Percentiles rank a stretch among this genome's conserved stretches.
These are phyloP conservation scores for Tulasnella sp. DNA, from an alignment of 768 basidiomycete genomes.

Conservation along the genomic window DNA sequence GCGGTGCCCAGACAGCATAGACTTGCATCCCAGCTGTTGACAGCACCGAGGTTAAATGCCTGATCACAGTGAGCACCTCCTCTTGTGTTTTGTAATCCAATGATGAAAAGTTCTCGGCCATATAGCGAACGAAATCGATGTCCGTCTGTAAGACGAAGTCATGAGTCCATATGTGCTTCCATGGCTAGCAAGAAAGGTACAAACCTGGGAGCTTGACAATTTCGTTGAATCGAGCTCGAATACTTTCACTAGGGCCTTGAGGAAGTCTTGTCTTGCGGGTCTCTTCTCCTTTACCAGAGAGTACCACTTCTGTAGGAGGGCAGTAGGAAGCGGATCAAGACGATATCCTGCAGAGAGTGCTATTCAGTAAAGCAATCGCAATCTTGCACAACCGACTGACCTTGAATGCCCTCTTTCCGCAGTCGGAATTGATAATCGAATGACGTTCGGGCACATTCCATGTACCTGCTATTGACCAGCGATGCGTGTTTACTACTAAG, in stretches of 20 bases:
- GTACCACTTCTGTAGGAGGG: slow-evolving; percentile 86
- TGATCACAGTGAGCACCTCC: slow-evolving; percentile 80
- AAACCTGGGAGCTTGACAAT: slow-evolving; percentile 51
- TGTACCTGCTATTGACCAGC: slow-evolving; percentile 77
- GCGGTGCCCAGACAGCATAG: slow-evolving; percentile 65
- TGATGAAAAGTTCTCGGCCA: slow-evolving; percentile 87
- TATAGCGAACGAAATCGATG: slow-evolving; percentile 79
- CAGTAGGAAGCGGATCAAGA: slow-evolving; percentile 52
- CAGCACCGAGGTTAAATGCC: slow-evolving; percentile 62
- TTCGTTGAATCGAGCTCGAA: slow-evolving; percentile 63
- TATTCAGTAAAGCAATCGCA: not conserved
- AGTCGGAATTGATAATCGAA: slow-evolving; percentile 75
- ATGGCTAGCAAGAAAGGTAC: not conserved
- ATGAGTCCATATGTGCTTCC: not conserved
- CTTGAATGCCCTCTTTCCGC: slow-evolving; percentile 42
- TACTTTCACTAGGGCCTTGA: slow-evolving; percentile 70
- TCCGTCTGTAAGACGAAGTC: slow-evolving; percentile 48
- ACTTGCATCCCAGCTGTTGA: slow-evolving; percentile 76
- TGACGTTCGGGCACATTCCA: slow-evolving; percentile 68
- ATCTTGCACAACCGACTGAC: slow-evolving; percentile 31
- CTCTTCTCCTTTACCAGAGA: slow-evolving; percentile 86
- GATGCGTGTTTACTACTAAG: slow-evolving; percentile 86
- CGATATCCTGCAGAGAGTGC: slow-evolving; percentile 48
- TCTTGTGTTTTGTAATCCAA: slow-evolving; percentile 95
- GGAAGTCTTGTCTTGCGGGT: slow-evolving; percentile 73